Conservation (phyloP, 345 rosid species). For the Salix suchowensis region DNA sequence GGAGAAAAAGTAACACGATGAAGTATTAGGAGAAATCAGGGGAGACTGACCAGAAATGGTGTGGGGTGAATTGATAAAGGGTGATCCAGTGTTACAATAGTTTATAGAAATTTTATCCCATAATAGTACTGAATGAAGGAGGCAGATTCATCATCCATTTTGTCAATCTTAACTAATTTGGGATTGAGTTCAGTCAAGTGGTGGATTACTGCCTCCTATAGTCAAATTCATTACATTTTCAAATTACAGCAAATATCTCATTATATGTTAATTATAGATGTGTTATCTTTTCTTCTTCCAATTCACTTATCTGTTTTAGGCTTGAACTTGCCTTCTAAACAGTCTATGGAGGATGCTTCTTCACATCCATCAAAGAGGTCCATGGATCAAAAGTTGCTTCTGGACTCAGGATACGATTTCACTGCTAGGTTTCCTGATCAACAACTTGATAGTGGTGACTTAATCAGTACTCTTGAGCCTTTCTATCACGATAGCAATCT, state of each 20-base stretch:
- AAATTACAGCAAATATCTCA: not conserved
- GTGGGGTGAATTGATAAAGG: not conserved
- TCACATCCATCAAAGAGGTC: conserved; percentile 27
- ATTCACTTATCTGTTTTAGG: conserved; percentile 1
- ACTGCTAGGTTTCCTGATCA: conserved; percentile 35
- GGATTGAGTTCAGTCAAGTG: not conserved
- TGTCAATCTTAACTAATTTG: not conserved
- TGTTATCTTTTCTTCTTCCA: not conserved
- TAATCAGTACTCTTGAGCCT: conserved; percentile 17
- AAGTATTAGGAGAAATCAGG: not conserved
- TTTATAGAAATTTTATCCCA: not conserved
- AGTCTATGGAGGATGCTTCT: conserved; percentile 29
- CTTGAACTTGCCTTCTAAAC: conserved; percentile 12
- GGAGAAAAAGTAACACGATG: not conserved
- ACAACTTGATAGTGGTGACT: conserved; percentile 28
- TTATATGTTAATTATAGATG: not conserved
- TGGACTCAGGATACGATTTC: conserved; percentile 33
- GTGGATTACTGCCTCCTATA: not conserved
- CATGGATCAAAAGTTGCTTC: conserved; percentile 35
- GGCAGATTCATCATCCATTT: not conserved
- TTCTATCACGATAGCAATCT: conserved; percentile 17
- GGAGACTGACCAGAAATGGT: not conserved
- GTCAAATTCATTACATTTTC: not conserved
- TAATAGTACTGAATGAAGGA: not conserved
- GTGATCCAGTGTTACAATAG: not conserved